Percentiles rank a stretch among this genome's conserved stretches.
Evolutionary conservation across 1,284 basidiomycete species (phyloP).

Genomic region (Pseudozyma pruni): DNA sequence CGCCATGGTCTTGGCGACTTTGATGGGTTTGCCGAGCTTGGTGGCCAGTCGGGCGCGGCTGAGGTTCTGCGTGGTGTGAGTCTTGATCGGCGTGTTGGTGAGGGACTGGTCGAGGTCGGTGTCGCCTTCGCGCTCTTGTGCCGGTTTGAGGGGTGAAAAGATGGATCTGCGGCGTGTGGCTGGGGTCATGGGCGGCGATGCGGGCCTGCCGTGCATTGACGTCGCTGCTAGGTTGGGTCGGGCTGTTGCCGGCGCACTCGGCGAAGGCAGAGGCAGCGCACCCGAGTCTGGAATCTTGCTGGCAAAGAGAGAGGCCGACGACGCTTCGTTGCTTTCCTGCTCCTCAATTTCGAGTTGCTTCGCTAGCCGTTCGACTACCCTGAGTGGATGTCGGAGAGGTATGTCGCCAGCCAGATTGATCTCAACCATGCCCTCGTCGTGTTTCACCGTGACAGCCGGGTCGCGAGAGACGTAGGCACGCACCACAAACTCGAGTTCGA

Average conservation of each 20-base stretch:
- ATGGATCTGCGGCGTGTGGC: slow-evolving; percentile 26
- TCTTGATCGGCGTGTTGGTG: slow-evolving; percentile 30
- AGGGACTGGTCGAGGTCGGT: slow-evolving; percentile 37
- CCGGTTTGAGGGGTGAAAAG: slow-evolving; percentile 43
- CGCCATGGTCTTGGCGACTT: slow-evolving; percentile 46
- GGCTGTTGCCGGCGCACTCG: slow-evolving; percentile 23
- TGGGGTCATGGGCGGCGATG: slow-evolving; percentile 18
- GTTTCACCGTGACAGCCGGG: slow-evolving; percentile 38
- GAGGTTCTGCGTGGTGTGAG: slow-evolving; percentile 10
- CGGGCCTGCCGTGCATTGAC: background rate
- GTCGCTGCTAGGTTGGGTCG: slow-evolving; percentile 1
- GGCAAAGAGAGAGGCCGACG: slow-evolving; percentile 20
- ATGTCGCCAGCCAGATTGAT: slow-evolving; percentile 43
- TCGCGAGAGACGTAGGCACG: slow-evolving; percentile 38
- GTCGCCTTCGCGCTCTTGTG: slow-evolving; percentile 42
- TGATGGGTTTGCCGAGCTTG: slow-evolving; percentile 41
- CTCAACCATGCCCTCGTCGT: slow-evolving; percentile 39
- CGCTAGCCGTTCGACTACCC: slow-evolving; percentile 37
- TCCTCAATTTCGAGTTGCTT: slow-evolving; percentile 20
- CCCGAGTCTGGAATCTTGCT: slow-evolving; percentile 29
- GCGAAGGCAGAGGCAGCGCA: slow-evolving; percentile 25
- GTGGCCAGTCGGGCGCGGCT: slow-evolving; percentile 12
- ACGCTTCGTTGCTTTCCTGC: background rate
- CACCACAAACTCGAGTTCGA: slow-evolving; percentile 46
- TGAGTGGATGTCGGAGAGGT: slow-evolving; percentile 40